Evolutionary conservation across 2,329 filamentous ascomycete species (phyloP), one percentile per base, ranked within the genome.

Genomic region (Fusarium solani-melongenae): DNA sequence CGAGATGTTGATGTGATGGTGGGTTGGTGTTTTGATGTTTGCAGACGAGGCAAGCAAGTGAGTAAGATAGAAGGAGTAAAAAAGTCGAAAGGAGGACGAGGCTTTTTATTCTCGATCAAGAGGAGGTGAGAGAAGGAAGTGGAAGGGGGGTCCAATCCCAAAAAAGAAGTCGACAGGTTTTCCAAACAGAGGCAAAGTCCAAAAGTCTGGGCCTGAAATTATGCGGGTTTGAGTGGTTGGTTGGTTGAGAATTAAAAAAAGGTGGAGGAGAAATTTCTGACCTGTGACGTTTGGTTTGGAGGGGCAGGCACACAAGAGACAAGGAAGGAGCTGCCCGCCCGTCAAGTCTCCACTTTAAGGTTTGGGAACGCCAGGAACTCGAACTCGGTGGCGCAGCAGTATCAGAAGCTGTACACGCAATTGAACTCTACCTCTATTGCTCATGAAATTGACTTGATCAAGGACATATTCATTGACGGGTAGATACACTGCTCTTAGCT

Each of bases 251-350:
- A n/a, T 11, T 31, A 14, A 46, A 46, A 59, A 64, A 71, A 64
- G 31, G 68, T 71, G 69, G 69, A 70, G 69, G 67, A 73, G 69
- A 74, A 75, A 51, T 70, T 77, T 68, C 76, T 76, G 36, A 63
- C 73, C 69, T 73, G 76, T 78, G 76, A 78, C 76, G 76, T 78
- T 78, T 71, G 55, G 24, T 31, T 55, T 62, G 31, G 70, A 72
- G 72, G 74, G 70, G 69, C 71, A 69, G 62, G 51, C 11, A 56
- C 44, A 17, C 39, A 44, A 7, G 44, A 36, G 34, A 36, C 46
- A 29, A 31, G 46, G 46, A 51, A 31, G 46, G 49, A 53, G 49
- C 49, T 31, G 27, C 49, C 49, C 17, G 27, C 15, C 46, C 44
- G 44, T 46, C 44, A 44, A 22, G 20, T 51, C 46, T 29, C 49